Percentiles rank a stretch among this genome's conserved stretches.
phyloP scores from a whole-genome alignment of 495 filamentous ascomycete genomes.

The Aspergillus taichungensis region DNA sequence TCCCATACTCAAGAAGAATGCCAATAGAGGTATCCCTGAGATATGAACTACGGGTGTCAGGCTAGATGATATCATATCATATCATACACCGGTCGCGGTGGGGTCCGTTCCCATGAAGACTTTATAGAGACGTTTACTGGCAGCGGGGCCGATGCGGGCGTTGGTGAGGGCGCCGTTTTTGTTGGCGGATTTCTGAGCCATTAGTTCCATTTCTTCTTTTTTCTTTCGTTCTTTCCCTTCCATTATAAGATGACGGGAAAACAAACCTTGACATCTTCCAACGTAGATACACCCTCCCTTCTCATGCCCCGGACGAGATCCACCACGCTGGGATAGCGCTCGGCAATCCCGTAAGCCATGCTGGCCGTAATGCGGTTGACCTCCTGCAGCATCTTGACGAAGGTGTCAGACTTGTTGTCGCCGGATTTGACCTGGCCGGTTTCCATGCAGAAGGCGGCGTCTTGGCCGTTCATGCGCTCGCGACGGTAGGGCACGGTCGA shows the following conservation, averaged over 20 bases:
- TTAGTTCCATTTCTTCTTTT: conserved; percentile 8
- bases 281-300: conserved; percentile 44
- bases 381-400: conserved; percentile 71
- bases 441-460: conserved; percentile 76
- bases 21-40: too few species aligned
- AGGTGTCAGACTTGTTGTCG: conserved; percentile 58
- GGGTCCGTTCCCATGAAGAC: conserved; percentile 65
- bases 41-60: too few species aligned
- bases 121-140: conserved; percentile 65
- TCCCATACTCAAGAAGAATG: too few species aligned
- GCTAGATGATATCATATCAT: too few species aligned
- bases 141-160: conserved; percentile 54
- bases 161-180: conserved; percentile 58
- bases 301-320: conserved; percentile 51
- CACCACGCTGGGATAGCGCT: conserved; percentile 49
- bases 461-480: conserved; percentile 36
- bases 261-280: conserved; percentile 52
- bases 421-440: conserved; percentile 70
- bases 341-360: conserved; percentile 62
- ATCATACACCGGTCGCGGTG: conserved; percentile 57
- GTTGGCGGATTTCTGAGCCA: conserved; percentile 51
- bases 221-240: neutral
- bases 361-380: conserved; percentile 63
- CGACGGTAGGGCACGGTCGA: conserved; percentile 63
- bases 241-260: neutral